Base-by-base conservation (phyloP, 495 filamentous ascomycete species). In the Clohesyomyces aquaticus region DNA sequence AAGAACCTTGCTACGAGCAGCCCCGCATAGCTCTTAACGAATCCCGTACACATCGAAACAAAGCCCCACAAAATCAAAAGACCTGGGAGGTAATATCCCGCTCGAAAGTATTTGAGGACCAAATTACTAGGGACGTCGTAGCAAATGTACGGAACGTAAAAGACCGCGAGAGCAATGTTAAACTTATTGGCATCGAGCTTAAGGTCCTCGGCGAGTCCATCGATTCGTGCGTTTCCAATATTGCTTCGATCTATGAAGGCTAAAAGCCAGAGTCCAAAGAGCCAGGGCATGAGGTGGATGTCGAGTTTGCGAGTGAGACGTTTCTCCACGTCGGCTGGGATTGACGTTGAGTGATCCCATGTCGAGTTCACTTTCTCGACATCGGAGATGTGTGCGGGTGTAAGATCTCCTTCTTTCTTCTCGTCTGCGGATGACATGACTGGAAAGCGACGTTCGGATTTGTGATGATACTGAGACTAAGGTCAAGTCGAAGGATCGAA, bases 171-270 rank as follows among this genome's bases (percentile, higher is more conserved):
- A 0, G 77, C 76, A 12, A 80, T 68, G 63, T 81, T 82, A 75
- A 70, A 80, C 46, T 73, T 64, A 16, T 74, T 76, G 25, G 76
- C 74, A 12, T 67, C 67, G 14, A 82, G 76, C 8, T 75, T 42
- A 22, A 82, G 77, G 38, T 79, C 74, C 21, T 72, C 63, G 47
- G 67, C 56, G 22, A 82, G 67, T 1, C 80, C 79, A 48, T 77
- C 75, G 54, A 81, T 78, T n/a, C 73, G 70, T 19, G 78, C 77
- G 55, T 79, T 80, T 47, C 80, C 80, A 50, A 82, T 82, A 57
- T 83, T 83, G 68, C 67, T 74, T 27, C 80, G 73, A 61, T 84
- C 81, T 42, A 84, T 82, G 71, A 80, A 82, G 28, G 78, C 76
- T n/a, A 80, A 71, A 29, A 82, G 75, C 78, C 78, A 82, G 59